phyloP scores from a whole-genome alignment of 192 early-diverging fungal species.

The Coemansia interrupta region DNA sequence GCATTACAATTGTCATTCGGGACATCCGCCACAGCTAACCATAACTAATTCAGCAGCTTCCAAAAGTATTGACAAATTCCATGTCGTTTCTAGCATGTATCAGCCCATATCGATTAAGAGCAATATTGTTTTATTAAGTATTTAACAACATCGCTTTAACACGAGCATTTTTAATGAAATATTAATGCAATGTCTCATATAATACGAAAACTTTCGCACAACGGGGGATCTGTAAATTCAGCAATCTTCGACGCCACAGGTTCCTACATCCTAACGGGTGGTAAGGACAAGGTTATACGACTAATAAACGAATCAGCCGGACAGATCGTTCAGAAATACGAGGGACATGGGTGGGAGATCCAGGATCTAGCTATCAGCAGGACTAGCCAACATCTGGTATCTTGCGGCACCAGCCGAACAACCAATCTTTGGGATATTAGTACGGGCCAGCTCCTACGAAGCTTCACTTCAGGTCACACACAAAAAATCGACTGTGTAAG shows the following conservation, averaged over 20 bases:
- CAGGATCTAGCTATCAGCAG: slow-evolving; percentile 37
- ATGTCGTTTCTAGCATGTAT: no score
- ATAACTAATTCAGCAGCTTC: no score
- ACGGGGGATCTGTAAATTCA: slow-evolving; percentile 68
- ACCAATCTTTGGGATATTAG: slow-evolving; percentile 87
- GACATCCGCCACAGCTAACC: no score
- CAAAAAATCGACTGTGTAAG: slow-evolving; percentile 81
- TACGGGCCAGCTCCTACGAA: slow-evolving; percentile 65
- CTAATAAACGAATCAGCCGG: slow-evolving; percentile 70
- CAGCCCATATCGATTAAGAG: no score
- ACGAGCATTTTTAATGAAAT: neutral
- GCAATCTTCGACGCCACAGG: slow-evolving; percentile 68
- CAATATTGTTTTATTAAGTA: no score
- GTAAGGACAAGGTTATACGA: slow-evolving; percentile 66
- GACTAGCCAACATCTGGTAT: slow-evolving; percentile 68
- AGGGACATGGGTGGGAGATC: slow-evolving; percentile 84
- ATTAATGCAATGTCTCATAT: slow-evolving; percentile 5
- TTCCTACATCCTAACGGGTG: slow-evolving; percentile 79
- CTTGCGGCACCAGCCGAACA: slow-evolving; percentile 75
- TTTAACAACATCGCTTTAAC: no score
- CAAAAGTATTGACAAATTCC: no score
- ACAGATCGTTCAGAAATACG: slow-evolving; percentile 69
- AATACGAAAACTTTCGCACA: slow-evolving; percentile 53
- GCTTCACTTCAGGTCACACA: slow-evolving; percentile 70
- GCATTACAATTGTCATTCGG: no score